These are phyloP conservation scores for Volvox carteri DNA, from an alignment of 163 green algal species.

Conservation along the genomic window DNA sequence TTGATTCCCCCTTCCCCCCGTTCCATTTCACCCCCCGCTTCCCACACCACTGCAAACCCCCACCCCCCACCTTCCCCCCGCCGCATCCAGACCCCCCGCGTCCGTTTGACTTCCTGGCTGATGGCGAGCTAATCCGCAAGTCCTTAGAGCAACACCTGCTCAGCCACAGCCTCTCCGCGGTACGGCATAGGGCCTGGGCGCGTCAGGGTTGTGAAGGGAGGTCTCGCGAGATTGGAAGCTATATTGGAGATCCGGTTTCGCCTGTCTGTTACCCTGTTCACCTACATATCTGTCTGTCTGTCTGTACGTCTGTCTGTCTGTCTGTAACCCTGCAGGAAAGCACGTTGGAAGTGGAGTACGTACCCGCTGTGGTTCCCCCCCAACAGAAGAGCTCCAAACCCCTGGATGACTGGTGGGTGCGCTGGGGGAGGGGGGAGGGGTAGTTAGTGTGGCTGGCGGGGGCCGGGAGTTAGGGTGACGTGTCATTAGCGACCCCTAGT, in stretches of 20 bases:
- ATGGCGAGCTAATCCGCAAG: slow-evolving; percentile 89
- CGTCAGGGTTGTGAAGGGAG: no score
- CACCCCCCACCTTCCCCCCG: neutral
- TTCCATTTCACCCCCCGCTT: neutral
- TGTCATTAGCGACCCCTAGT: no score
- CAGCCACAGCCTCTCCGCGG: slow-evolving; percentile 82
- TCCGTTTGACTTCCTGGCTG: slow-evolving; percentile 97
- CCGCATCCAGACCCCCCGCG: slow-evolving; percentile 70
- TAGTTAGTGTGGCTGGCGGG: neutral
- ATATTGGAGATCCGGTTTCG: no score
- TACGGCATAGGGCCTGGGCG: no score
- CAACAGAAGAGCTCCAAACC: slow-evolving; percentile 67
- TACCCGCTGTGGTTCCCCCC: slow-evolving; percentile 90
- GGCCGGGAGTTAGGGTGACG: no score
- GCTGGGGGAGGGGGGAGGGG: neutral
- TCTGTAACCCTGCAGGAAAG: slow-evolving; percentile 67
- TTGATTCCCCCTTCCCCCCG: neutral
- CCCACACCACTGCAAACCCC: no score
- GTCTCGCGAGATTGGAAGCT: no score
- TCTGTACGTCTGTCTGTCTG: no score
- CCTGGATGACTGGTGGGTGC: slow-evolving; percentile 93
- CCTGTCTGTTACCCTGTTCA: no score
- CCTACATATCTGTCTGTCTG: no score
- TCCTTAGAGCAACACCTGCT: slow-evolving; percentile 87
- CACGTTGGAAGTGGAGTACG: slow-evolving; percentile 91